Conservation (phyloP, 495 filamentous ascomycete genomes). For the Penicillium tannophilum region DNA sequence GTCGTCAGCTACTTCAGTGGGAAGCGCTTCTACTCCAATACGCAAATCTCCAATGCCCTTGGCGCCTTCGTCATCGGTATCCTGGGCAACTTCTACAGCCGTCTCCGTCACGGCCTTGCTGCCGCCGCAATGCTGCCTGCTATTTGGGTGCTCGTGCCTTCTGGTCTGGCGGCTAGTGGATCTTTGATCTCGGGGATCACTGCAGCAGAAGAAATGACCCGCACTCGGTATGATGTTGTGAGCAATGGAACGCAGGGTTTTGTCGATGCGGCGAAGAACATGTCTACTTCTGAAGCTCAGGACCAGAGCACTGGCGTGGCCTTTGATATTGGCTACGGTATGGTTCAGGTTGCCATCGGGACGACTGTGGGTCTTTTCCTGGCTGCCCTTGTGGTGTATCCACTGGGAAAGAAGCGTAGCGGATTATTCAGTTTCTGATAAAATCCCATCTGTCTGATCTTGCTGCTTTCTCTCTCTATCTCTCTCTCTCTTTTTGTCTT, state of each 20-base stretch:
- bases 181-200: slow-evolving; percentile 81
- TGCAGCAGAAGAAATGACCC: slow-evolving; percentile 77
- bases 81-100: slow-evolving; percentile 83
- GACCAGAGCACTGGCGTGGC: slow-evolving; percentile 55
- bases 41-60: slow-evolving; percentile 77
- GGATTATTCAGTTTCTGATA: slow-evolving; percentile 82
- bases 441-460: not conserved
- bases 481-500: not conserved
- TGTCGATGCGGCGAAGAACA: slow-evolving; percentile 44
- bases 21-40: slow-evolving; percentile 70
- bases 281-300: slow-evolving; percentile 24
- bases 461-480: not conserved
- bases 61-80: slow-evolving; percentile 87
- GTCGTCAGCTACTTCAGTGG: slow-evolving; percentile 81
- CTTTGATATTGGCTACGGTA: slow-evolving; percentile 81
- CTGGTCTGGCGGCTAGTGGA: slow-evolving; percentile 81
- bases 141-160: slow-evolving; percentile 94
- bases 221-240: slow-evolving; percentile 47
- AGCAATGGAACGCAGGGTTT: slow-evolving; percentile 54
- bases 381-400: slow-evolving; percentile 85
- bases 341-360: slow-evolving; percentile 91
- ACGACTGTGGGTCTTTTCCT: slow-evolving; percentile 91
- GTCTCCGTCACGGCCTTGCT: slow-evolving; percentile 80
- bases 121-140: slow-evolving; percentile 88
- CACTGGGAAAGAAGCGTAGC: slow-evolving; percentile 85